phyloP scores from a whole-genome alignment of 768 basidiomycete species.

The Mrakia frigida region DNA sequence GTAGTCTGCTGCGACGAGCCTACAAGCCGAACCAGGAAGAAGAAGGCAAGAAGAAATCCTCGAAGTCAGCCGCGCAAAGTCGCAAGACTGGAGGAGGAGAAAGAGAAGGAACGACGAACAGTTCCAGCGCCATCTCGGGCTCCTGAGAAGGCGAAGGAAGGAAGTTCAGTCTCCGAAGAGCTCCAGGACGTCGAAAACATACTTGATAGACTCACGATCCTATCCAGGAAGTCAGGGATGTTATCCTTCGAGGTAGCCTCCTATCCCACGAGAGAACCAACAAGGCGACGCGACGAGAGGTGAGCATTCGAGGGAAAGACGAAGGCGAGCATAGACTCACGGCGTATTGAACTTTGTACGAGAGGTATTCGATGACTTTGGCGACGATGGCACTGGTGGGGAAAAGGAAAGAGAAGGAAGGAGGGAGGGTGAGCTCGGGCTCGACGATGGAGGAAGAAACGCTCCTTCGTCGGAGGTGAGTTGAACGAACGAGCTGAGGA shows the following conservation, averaged over 20 bases:
- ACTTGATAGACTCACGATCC: conserved; percentile 60
- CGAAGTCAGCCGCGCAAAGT: not conserved
- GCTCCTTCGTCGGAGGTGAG: not conserved
- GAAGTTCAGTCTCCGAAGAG: not conserved
- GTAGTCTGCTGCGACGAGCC: conserved; percentile 45
- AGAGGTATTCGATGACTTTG: conserved; percentile 83
- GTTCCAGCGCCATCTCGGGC: conserved; percentile 79
- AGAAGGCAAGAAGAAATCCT: not conserved
- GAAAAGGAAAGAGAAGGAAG: not conserved
- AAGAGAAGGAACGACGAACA: conserved; percentile 54
- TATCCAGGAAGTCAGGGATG: conserved; percentile 74
- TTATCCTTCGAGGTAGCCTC: conserved; percentile 68
- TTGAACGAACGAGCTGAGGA: conserved; percentile 33
- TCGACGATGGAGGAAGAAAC: not conserved
- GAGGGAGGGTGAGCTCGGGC: not conserved
- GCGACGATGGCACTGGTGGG: conserved; percentile 63
- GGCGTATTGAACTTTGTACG: conserved; percentile 70
- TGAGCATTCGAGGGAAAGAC: not conserved
- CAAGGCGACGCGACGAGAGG: not conserved
- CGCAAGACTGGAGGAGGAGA: not conserved
- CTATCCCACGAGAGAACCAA: conserved; percentile 40
- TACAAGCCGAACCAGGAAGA: conserved; percentile 25
- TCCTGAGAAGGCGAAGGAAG: conserved; percentile 34
- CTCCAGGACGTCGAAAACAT: no score
- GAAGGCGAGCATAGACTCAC: not conserved